Percentiles rank a stretch among this genome's conserved stretches.
phyloP scores from a whole-genome alignment of 495 filamentous ascomycete genomes.

The Annulohypoxylon maeteangense region DNA sequence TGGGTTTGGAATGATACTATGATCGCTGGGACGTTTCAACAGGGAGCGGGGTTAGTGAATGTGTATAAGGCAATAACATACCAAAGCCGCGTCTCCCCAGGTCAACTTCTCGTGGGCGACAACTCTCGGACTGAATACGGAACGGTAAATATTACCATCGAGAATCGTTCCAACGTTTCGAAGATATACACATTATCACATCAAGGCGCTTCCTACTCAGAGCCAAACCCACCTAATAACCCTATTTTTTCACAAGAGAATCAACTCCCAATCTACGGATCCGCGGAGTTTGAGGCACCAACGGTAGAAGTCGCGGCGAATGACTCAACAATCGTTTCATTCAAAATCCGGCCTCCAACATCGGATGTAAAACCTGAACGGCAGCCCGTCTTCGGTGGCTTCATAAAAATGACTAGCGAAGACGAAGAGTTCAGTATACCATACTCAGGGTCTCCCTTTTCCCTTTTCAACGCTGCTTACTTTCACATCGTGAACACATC shows the following conservation, averaged over 20 bases:
- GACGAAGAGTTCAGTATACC: constrained; percentile 43
- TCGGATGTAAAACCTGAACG: constrained; percentile 29
- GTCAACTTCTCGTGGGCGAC: constrained; percentile 36
- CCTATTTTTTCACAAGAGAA: constrained; percentile 32
- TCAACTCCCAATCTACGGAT: constrained; percentile 42
- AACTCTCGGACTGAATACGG: constrained; percentile 23
- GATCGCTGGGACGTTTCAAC: constrained; percentile 39
- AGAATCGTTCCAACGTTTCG: constrained; percentile 26
- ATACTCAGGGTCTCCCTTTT: constrained; percentile 44
- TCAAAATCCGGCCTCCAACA: constrained; percentile 35
- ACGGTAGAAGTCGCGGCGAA: constrained; percentile 34
- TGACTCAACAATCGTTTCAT: constrained; percentile 21
- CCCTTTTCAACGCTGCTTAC: constrained; percentile 41
- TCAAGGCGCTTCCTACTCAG: constrained; percentile 39
- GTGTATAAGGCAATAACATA: constrained; percentile 45
- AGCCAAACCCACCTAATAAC: constrained; percentile 29
- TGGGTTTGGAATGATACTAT: constrained; percentile 35
- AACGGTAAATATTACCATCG: constrained; percentile 36
- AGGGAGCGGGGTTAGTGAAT: constrained; percentile 48
- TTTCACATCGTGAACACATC: constrained; percentile 33
- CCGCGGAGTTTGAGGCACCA: constrained; percentile 34
- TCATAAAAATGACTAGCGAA: constrained; percentile 32
- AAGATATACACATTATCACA: constrained; percentile 41
- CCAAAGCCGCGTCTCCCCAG: constrained; percentile 32
- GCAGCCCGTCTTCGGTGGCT: constrained; percentile 44